Evolutionary conservation across 208 protist species (phyloP).

Genomic region (Trypanosoma platydactyli): DNA sequence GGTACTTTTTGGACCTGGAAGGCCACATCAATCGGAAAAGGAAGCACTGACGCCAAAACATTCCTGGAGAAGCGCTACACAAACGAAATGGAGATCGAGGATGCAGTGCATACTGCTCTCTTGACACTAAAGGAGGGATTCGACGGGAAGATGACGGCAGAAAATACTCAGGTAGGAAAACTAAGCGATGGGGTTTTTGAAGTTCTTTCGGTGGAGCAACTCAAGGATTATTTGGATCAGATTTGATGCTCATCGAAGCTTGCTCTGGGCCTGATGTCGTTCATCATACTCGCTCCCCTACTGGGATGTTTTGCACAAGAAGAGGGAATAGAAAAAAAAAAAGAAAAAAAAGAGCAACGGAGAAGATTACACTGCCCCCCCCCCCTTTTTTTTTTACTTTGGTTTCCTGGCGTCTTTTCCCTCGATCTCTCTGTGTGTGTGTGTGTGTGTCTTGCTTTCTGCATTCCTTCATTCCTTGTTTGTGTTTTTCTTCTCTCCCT

Average conservation of each 20-base stretch:
- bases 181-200: conserved; percentile 88
- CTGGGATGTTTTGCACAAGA: conserved; percentile 5
- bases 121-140: conserved; percentile 98
- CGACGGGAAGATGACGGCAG: conserved; percentile 95
- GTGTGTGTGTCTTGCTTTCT: neutral
- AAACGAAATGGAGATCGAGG: conserved; percentile 98
- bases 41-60: conserved; percentile 96
- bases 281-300: neutral
- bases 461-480: neutral
- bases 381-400: conserved; percentile 5
- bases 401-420: neutral
- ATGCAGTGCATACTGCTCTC: conserved; percentile 99
- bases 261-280: conserved; percentile 1
- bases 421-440: no score
- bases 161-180: conserved; percentile 99
- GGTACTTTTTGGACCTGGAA: conserved; percentile 99
- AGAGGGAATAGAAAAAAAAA: conserved; percentile 1
- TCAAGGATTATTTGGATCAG: conserved; percentile 87
- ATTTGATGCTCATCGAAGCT: conserved; percentile 44
- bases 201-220: conserved; percentile 74
- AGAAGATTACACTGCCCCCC: neutral
- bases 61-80: conserved; percentile 99
- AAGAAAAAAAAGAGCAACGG: neutral
- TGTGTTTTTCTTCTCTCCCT: neutral
- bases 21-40: conserved; percentile 99